Evolutionary conservation across 805 yeast genomes (phyloP), one percentile per base, ranked within the genome.

Genomic region (Nakazawaea ambrosiae): DNA sequence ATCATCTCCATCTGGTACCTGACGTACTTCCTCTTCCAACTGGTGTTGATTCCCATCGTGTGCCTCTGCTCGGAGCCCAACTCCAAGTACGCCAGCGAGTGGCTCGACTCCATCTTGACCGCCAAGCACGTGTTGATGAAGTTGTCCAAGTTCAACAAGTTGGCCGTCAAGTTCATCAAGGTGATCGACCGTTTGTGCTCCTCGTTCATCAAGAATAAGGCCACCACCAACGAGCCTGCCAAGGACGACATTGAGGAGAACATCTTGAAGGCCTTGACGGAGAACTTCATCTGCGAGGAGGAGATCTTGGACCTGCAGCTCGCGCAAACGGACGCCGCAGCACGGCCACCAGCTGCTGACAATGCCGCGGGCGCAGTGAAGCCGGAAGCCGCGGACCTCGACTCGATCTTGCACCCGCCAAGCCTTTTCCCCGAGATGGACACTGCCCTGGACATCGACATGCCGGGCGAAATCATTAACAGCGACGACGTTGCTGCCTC

Each of bases 1-100:
- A 66, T 70, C 19, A 59, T 75, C 22, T 63, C 74, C 11, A 68
- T 73, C 20, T 78, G 85, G 85, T 73, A 77, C 54, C 73, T 81
- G 4, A 71, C 77, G 0, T 78, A 74, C 49, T 79, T 74, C 51
- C 45, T 76, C 11, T 76, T 78, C 55, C 83, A 78, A 51, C 82
- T 84, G 2, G 68, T 73, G 4, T 55, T 78, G 39, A 72, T 78
- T 34, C 77, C 80, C 7, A 65, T 76, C 36, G 69, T 73, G 8
- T 72, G 76, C 45, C 50, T 70, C 14, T 67, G 75, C 42, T 64
- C 76, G 8, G 78, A 74, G 38, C 48, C 34, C 3, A 20, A 49
- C 4, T 66, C 75, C 11, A 62, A 66, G 34, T 65, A 67, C 46
- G 61, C 73, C 2, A 37, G 36, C 3, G 53, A 53, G 11, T 73